These are phyloP conservation scores for Balakata baccata DNA, from an alignment of 345 rosid species.

Conservation along the genomic window DNA sequence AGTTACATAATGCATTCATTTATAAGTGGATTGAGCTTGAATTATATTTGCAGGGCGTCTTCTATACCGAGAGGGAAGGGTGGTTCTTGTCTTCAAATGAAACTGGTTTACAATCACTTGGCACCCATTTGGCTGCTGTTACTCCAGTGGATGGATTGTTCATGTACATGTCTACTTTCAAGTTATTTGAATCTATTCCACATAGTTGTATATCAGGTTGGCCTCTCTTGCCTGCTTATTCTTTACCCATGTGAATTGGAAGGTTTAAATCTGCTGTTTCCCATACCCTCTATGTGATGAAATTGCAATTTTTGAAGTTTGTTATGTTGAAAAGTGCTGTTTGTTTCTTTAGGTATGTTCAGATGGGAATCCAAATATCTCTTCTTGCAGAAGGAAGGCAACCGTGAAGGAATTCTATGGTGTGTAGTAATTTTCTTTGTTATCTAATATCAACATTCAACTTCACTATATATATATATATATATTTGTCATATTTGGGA, in stretches of 20 bases:
- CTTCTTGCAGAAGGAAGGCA: slow-evolving; percentile 25
- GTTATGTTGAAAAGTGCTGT: background rate
- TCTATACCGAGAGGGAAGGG: slow-evolving; percentile 26
- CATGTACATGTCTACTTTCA: slow-evolving; percentile 20
- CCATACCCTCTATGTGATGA: too few relatives aligned
- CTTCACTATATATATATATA: background rate
- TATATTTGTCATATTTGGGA: background rate
- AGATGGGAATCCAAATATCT: slow-evolving; percentile 24
- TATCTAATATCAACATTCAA: background rate
- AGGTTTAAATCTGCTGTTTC: background rate
- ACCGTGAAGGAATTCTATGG: slow-evolving; percentile 31
- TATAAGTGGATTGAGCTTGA: too few relatives aligned
- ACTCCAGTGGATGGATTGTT: slow-evolving; percentile 31
- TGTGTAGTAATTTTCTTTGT: slow-evolving; percentile 10
- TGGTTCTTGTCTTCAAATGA: slow-evolving; percentile 32
- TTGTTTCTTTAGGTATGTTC: slow-evolving; percentile 20
- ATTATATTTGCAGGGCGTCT: slow-evolving; percentile 29
- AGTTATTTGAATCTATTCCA: slow-evolving; percentile 23
- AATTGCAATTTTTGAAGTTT: background rate
- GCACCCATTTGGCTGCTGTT: slow-evolving; percentile 27
- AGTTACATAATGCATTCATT: background rate
- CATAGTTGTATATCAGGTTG: slow-evolving; percentile 24
- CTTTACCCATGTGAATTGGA: background rate
- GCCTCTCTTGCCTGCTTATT: background rate
- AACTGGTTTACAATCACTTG: slow-evolving; percentile 24